phyloP scores from a whole-genome alignment of 768 basidiomycete genomes.

The Lyophyllum semitale region DNA sequence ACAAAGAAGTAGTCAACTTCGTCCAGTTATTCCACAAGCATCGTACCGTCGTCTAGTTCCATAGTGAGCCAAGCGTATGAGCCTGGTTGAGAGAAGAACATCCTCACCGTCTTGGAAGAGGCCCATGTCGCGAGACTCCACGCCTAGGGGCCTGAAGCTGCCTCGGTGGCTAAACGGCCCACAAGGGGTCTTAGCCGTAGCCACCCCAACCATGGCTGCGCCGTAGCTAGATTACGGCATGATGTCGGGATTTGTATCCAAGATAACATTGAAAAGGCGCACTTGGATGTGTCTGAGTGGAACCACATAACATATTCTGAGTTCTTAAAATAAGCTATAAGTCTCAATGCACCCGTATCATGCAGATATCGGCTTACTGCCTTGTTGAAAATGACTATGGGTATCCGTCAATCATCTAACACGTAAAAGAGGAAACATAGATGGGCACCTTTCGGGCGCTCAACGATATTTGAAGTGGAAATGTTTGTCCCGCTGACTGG shows the following conservation, averaged over 20 bases:
- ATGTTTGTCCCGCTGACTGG: conserved; percentile 57
- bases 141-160: conserved; percentile 58
- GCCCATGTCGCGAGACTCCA: conserved; percentile 61
- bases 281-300: conserved; percentile 65
- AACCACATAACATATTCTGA: conserved; percentile 74
- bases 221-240: conserved; percentile 46
- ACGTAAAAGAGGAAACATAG: not conserved
- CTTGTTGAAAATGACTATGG: conserved; percentile 53
- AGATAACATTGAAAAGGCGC: conserved; percentile 18
- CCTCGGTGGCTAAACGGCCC: conserved; percentile 60
- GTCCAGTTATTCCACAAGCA: not conserved
- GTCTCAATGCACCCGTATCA: not conserved
- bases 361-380: conserved; percentile 28
- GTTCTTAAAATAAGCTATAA: conserved; percentile 34
- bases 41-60: conserved; percentile 40
- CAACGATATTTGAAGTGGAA: conserved; percentile 58
- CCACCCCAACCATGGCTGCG: conserved; percentile 64
- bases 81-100: not conserved
- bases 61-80: not conserved
- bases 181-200: conserved; percentile 58
- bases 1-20: not conserved
- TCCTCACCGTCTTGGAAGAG: conserved; percentile 47
- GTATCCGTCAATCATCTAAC: not conserved
- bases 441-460: conserved; percentile 57
- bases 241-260: not conserved